Base-by-base conservation (phyloP, 2,329 filamentous ascomycete genomes). In the Sphaerostilbella broomeana region DNA sequence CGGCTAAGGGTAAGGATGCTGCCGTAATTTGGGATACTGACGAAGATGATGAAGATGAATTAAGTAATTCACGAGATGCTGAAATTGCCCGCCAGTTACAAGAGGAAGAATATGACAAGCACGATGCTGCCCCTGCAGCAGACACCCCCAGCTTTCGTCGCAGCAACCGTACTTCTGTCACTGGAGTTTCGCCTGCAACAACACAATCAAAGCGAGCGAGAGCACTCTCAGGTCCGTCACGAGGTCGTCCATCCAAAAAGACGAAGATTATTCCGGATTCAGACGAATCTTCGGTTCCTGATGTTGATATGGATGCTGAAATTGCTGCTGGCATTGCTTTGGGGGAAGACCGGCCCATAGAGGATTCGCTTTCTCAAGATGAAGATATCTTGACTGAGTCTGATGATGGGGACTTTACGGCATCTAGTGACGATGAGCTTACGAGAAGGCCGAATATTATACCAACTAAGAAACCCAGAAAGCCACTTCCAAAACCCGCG, bases 21-120 rank as follows among this genome's bases (percentile, higher is more conserved):
- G 39, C 26, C 3, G 59, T 68, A 59, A 72, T 45, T 55, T 59
- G 64, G 2, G 63, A 68, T 8, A 61, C 61, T 1, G 59, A 64
- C n/a, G 30, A 65, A 3, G 60, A 62, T 0, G 61, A 65, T 0
- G 55, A 55, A 20, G 49, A 51, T 3, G 42, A 52, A 30, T 47
- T 45, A 2, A 53, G 53, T 15, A 25, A 45, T 5, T 54, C 50
- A 9, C 46, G 48, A 11, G 55, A 62, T 37, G 58, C 52, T 10
- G 43, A 51, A 26, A 46, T 55, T 18, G 64, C 64, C 27, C 58
- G 59, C 16, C 57, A 52, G 7, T 42, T 64, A 2, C 62, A 66
- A 35, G 38, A 53, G 4, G 58, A 61, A 37, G 60, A 65, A 35
- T 52, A 54, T 17, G 31, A 45, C 1, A 52, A 51, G 35, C 13